Conservation (phyloP, 495 filamentous ascomycete species). For the Penicillium dipodomyicola region DNA sequence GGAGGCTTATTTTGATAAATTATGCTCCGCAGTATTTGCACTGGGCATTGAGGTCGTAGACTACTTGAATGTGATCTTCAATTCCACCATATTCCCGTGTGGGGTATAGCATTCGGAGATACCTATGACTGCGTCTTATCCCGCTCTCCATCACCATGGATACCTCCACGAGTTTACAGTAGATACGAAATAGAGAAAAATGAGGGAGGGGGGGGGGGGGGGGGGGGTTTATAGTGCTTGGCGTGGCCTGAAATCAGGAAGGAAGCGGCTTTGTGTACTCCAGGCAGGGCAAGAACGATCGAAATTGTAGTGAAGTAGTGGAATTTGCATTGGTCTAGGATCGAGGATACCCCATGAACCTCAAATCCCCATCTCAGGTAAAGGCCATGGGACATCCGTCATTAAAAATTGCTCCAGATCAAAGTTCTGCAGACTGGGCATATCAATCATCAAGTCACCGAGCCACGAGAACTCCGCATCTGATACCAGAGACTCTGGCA, state of each 20-base stretch:
- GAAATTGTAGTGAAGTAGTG: not conserved
- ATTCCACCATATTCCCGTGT: not conserved
- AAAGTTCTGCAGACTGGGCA: constrained; percentile 46
- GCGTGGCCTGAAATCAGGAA: not conserved
- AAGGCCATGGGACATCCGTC: constrained; percentile 33
- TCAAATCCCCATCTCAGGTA: constrained; percentile 35
- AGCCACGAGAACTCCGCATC: constrained; percentile 42
- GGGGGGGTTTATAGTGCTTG: not conserved
- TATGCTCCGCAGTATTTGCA: no score
- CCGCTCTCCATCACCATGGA: not conserved
- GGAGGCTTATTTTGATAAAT: not conserved
- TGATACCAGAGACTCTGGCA: constrained; percentile 12
- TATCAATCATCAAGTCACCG: constrained; percentile 46
- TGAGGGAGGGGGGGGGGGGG: no score
- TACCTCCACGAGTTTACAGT: not conserved
- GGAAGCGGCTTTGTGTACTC: not conserved
- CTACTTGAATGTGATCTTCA: not conserved
- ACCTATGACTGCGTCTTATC: not conserved
- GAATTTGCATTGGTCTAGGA: no score
- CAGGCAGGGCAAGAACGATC: not conserved
- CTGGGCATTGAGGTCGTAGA: no score
- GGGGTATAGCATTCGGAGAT: not conserved
- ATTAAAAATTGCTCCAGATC: constrained; percentile 42
- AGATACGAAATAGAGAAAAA: not conserved
- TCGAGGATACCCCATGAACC: not conserved